These are phyloP conservation scores for Cerrena zonata DNA, from an alignment of 1,284 basidiomycete species.

Conservation along the genomic window DNA sequence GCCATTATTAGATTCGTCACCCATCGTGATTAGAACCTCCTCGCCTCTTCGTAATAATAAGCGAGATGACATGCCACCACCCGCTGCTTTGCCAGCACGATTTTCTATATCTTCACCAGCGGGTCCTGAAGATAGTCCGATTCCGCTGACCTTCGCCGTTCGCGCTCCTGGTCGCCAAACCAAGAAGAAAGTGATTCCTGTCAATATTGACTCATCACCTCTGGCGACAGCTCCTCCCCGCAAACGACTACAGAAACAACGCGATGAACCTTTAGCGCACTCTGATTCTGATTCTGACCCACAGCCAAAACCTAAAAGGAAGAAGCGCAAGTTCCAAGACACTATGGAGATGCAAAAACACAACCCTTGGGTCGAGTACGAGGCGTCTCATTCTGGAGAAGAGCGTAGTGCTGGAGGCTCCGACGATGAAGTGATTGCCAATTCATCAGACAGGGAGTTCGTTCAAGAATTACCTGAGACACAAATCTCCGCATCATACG, in stretches of 20 bases:
- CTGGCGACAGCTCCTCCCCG: conserved; percentile 35
- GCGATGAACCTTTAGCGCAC: conserved; percentile 23
- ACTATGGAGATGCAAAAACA: conserved; percentile 29
- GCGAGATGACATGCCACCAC: conserved; percentile 34
- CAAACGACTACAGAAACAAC: conserved; percentile 38
- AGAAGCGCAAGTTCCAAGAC: conserved; percentile 30
- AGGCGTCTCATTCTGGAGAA: conserved; percentile 75
- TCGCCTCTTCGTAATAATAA: no score
- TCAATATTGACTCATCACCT: conserved; percentile 35
- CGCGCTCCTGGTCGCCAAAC: conserved; percentile 31
- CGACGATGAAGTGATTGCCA: conserved; percentile 52
- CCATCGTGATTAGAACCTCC: neutral
- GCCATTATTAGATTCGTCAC: neutral
- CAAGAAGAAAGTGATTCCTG: conserved; percentile 23
- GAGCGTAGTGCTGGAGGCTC: conserved; percentile 63
- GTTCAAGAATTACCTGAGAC: conserved; percentile 62
- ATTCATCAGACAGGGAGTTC: conserved; percentile 66
- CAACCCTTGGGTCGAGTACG: conserved; percentile 57
- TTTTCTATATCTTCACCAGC: conserved; percentile 14
- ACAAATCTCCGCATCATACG: conserved; percentile 70
- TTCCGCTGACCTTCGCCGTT: conserved; percentile 51
- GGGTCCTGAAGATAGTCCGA: conserved; percentile 16
- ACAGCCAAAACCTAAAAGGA: conserved; percentile 29
- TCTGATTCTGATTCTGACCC: conserved; percentile 21
- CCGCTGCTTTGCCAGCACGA: conserved; percentile 31